Conservation (phyloP, 345 rosid species). For the Hypericum perforatum region DNA sequence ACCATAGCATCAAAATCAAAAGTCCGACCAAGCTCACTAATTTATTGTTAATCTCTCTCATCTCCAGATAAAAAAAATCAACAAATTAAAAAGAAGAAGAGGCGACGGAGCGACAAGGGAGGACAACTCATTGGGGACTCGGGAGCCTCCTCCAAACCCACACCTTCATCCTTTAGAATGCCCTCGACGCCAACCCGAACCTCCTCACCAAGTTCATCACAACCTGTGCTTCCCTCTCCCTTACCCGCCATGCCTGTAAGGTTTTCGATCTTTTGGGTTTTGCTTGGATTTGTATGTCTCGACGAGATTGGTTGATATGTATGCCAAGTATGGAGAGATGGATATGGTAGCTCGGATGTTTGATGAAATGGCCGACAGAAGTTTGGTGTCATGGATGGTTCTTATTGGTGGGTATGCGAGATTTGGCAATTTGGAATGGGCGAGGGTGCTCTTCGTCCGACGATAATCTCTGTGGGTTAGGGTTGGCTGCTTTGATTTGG, state of each 20-base stretch:
- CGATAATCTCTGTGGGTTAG: too few species aligned
- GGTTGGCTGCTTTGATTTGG: too few species aligned
- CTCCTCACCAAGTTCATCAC: slow-evolving; percentile 51
- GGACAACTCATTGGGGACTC: too few species aligned
- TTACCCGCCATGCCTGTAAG: slow-evolving; percentile 38
- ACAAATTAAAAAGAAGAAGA: too few species aligned
- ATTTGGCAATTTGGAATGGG: slow-evolving; percentile 36
- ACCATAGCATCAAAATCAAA: too few species aligned
- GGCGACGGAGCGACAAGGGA: too few species aligned
- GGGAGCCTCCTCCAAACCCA: slow-evolving; percentile 46
- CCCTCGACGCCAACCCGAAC: slow-evolving; percentile 44
- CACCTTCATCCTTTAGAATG: slow-evolving; percentile 49
- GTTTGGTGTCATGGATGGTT: slow-evolving; percentile 68
- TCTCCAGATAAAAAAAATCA: too few species aligned
- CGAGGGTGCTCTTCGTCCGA: slow-evolving; percentile 40
- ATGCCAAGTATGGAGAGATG: slow-evolving; percentile 43
- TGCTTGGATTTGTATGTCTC: slow-evolving; percentile 50
- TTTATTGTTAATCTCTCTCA: too few species aligned
- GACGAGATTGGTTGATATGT: slow-evolving; percentile 62
- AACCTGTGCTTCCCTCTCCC: slow-evolving; percentile 27
- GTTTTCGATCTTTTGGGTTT: slow-evolving; percentile 49
- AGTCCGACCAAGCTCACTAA: too few species aligned
- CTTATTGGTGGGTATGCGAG: slow-evolving; percentile 49
- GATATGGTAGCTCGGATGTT: slow-evolving; percentile 38
- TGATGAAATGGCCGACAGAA: slow-evolving; percentile 54